Base-by-base conservation (phyloP, 768 basidiomycete species). In the Kwoniella dejecticola region DNA sequence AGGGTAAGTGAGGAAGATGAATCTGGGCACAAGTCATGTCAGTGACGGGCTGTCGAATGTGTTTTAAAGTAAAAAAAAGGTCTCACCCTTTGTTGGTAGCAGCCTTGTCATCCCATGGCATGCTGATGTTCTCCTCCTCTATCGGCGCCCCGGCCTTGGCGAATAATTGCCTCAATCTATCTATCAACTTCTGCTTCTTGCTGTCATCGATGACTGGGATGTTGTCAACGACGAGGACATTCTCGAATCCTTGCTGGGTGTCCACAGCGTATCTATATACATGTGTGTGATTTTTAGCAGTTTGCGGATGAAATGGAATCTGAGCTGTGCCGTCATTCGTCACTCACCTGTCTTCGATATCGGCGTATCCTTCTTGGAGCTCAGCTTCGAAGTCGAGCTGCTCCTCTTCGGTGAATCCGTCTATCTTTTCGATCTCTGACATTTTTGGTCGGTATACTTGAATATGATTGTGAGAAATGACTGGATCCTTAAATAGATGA, bases 61-160 rank as follows among this genome's bases (percentile, higher is more conserved):
- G 2, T 27, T 0, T 0, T 17, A 23, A 1, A 1, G 1, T 1
- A 0, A 23, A 15, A 19, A 38, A 76, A 2, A 26, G n/a, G 30
- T 68, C 84, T 71, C 77, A 94, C 94, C 96, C 96, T 82, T 93
- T 93, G 83, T 89, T 91, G 80, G 91, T 90, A 27, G 86, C 89
- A 7, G 83, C 84, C 50, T 83, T 73, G 57, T 89, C 85, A 73
- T 94, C 88, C 90, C 91, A 95, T 27, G 95, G 93, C 79, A 97
- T 84, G 65, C 84, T 86, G 66, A 97, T 87, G 68, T 88, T 86
- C 52, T 89, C 88, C 6, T 86, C 80, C 69, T 87, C 88, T 57
- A 96, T 83, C 31, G 86, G 79, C 8, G 87, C 84, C 27, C 93
- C 92, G 75, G 88, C 90, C 71, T 86, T 87, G 12, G 83, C 82